Evolutionary conservation across 164 flowering plant genomes (phyloP).

Genomic region (Hamamelis virginiana): DNA sequence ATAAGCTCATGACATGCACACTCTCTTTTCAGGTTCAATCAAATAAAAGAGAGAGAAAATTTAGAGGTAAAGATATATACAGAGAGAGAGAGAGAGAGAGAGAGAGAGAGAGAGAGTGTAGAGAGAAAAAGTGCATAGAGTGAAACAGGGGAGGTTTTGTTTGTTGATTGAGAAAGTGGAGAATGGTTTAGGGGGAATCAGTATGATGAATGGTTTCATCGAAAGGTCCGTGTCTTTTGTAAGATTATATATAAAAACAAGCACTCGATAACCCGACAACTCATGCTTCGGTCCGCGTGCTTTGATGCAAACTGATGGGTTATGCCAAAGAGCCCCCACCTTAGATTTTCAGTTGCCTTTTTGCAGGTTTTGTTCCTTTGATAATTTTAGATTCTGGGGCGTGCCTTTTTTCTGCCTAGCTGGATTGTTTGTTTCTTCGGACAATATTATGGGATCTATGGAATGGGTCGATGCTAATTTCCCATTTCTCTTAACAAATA

Average conservation of each 20-base stretch:
- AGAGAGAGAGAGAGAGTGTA: conserved; percentile 10
- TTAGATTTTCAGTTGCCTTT: conserved; percentile 36
- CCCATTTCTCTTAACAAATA: not conserved
- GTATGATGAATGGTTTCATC: conserved; percentile 27
- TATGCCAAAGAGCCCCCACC: conserved; percentile 26
- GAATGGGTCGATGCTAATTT: conserved; percentile 9
- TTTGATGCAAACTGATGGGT: conserved; percentile 42
- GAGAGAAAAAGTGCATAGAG: not conserved
- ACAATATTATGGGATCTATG: conserved; percentile 1
- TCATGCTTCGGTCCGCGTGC: conserved; percentile 57
- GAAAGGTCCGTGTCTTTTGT: conserved; percentile 69
- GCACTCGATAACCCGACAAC: conserved; percentile 23
- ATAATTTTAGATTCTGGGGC: conserved; percentile 40
- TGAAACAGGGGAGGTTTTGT: conserved; percentile 4
- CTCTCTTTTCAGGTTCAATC: conserved; percentile 35
- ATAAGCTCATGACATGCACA: conserved; percentile 39
- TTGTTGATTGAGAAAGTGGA: conserved; percentile 10
- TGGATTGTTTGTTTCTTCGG: conserved; percentile 20
- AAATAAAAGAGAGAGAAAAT: not conserved
- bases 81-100: conserved; percentile 1
- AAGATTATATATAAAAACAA: conserved; percentile 23
- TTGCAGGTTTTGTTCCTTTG: conserved; percentile 53
- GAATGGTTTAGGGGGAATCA: conserved; percentile 4
- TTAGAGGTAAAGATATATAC: not conserved
- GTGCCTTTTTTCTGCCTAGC: conserved; percentile 30